Base-by-base conservation (phyloP, 2,329 filamentous ascomycete genomes). In the Fusarium siculi region DNA sequence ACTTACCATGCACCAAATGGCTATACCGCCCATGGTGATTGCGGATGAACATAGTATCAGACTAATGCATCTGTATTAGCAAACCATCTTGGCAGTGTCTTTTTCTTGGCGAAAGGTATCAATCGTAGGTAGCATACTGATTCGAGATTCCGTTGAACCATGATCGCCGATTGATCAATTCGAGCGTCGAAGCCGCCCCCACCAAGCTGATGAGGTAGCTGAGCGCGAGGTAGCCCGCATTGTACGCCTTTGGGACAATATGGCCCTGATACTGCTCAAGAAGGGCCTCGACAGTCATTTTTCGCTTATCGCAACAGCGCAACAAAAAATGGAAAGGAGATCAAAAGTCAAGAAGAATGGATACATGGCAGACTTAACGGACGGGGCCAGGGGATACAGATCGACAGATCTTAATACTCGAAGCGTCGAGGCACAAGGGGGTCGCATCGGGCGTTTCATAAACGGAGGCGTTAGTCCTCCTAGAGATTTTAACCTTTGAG, bases 1-100 rank as follows among this genome's bases (percentile, higher is more conserved):
- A 55, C 64, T 47, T 28, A 69, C 66, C 66, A 69, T 69, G 4
- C 43, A 69, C 66, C 66, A 69, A 11, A 69, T 69, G 4, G 66
- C 12, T n/a, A 69, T 69, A 12, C 66, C 66, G 9, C 66, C 66
- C 66, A 69, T 69, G 1, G 66, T 69, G 7, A 69, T 47, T 8
- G 66, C 50, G 32, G 66, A 69, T 14, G 49, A 39, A 11, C 30
- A 52, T 8, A 69, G 44, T 23, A 69, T 32, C 40, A 69, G 11
- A 39, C 66, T 69, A 42, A 28, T 16, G 7, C 21, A 28, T 39
- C 28, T 32, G n/a, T 54, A 28, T 70, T 14, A 70, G 67, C 28
- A 68, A 19, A 11, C 36, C 6, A 9, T 30, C 28, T 37, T 54
- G 32, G 8, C 15, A 39, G 55, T 39, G 5, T 37, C 3, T 9